Evolutionary conservation across 768 basidiomycete genomes (phyloP), one percentile per base, ranked within the genome.

Genomic region (Trametes meyenii): DNA sequence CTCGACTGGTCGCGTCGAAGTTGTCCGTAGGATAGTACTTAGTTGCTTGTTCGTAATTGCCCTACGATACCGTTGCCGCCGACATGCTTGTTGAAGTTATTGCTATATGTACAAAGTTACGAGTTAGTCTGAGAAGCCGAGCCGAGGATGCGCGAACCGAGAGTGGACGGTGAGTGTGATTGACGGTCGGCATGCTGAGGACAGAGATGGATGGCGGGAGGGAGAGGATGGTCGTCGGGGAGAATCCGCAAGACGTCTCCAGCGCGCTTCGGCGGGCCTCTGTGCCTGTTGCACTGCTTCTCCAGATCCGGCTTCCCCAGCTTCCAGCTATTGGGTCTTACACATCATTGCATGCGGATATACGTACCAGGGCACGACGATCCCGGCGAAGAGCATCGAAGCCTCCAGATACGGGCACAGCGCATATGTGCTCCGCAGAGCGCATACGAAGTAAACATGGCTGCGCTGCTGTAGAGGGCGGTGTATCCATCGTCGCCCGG

Each of bases 31-130:
- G 36, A 44, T 55, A 55, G 53, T 61, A 61, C 52, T 61, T 26
- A n/a, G n/a, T 17, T 55, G 45, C 39, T 61, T 40, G 46, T 55
- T 39, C 45, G 35, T 55, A 61, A 61, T 61, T 24, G 16, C 48
- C 49, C 33, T 23, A 26, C 42, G 57, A n/a, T 50, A 58, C 29
- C 48, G 40, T 19, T 2, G 33, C 29, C 17, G 29, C 29, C 8
- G 29, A 33, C 29, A 8, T 33, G 29, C 29, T 33, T 33, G 29
- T 33, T 33, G 29, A 33, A 33, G 29, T 33, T 33, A 33, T 33
- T 33, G 29, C 29, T 33, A 33, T 33, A 33, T 33, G 29, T 33
- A 33, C 29, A 33, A 33, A 33, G 29, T 33, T 33, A 33, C n/a
- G 29, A 33, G 29, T 33, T 33, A 8, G 29, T 33, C 1, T 44